Percentiles rank a stretch among this genome's conserved stretches.
These are phyloP conservation scores for Penicillium crustosum DNA, from an alignment of 2,329 filamentous ascomycete genomes.

Conservation along the genomic window DNA sequence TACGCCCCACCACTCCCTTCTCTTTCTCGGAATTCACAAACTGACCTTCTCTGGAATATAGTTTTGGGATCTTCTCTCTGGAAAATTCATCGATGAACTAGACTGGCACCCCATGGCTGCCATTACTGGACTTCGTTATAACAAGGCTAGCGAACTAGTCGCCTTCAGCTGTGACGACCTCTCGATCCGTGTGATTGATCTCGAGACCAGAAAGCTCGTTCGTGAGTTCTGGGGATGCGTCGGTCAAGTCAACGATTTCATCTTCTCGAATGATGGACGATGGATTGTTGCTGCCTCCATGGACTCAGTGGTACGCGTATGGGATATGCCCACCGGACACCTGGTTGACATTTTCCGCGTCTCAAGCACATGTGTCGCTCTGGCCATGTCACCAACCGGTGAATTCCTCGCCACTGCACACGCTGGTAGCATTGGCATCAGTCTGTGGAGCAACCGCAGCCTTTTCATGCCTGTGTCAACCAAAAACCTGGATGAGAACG, in stretches of 20 bases:
- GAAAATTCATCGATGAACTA: constrained; percentile 74
- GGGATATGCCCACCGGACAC: constrained; percentile 94
- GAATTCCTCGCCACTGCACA: constrained; percentile 93
- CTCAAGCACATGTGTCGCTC: constrained; percentile 72
- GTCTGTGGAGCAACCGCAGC: constrained; percentile 92
- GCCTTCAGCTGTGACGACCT: constrained; percentile 87
- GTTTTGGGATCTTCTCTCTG: constrained; percentile 95
- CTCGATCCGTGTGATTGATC: constrained; percentile 83
- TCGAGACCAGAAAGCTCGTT: constrained; percentile 85
- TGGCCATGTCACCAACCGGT: constrained; percentile 85
- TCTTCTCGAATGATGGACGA: constrained; percentile 87
- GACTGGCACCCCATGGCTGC: constrained; percentile 77
- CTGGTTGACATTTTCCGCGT: constrained; percentile 88
- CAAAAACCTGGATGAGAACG: constrained; percentile 75
- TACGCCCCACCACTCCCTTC: constrained; percentile 21
- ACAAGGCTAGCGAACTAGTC: constrained; percentile 77
- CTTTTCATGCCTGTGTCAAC: constrained; percentile 88
- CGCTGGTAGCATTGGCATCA: constrained; percentile 79
- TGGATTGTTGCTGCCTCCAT: constrained; percentile 90
- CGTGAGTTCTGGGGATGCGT: constrained; percentile 87
- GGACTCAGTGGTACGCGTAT: constrained; percentile 77
- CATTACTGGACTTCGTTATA: constrained; percentile 76
- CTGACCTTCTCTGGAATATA: constrained; percentile 23
- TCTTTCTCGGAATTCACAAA: neutral
- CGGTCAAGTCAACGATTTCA: constrained; percentile 73